Evolutionary conservation across 2,329 filamentous ascomycete genomes (phyloP).

Genomic region (Dissoconium aciculare): DNA sequence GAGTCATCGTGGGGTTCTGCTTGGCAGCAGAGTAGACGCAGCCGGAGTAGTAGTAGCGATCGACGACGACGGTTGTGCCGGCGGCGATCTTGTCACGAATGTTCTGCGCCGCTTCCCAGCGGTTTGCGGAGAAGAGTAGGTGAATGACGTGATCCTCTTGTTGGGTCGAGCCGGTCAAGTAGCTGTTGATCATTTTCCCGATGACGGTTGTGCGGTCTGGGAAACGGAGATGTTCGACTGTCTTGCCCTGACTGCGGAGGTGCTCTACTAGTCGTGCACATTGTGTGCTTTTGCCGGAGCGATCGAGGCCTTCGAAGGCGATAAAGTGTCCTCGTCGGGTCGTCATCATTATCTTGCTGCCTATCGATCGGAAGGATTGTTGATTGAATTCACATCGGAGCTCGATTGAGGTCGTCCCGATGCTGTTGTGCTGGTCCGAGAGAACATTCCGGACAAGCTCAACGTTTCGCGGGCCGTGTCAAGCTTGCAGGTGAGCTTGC

Average conservation of each 20-base stretch:
- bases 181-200: slow-evolving; percentile 72
- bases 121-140: slow-evolving; percentile 76
- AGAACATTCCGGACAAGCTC: background rate
- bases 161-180: slow-evolving; percentile 55
- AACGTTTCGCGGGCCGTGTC: too few species aligned
- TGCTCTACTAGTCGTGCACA: slow-evolving; percentile 50
- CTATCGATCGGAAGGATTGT: background rate
- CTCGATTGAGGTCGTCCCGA: background rate
- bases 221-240: slow-evolving; percentile 48
- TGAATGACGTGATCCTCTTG: slow-evolving; percentile 84
- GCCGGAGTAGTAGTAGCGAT: slow-evolving; percentile 91
- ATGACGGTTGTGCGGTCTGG: slow-evolving; percentile 72
- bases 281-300: slow-evolving; percentile 86
- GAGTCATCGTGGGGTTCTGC: slow-evolving; percentile 49
- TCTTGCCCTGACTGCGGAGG: slow-evolving; percentile 36
- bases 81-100: slow-evolving; percentile 36
- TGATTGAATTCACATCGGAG: background rate
- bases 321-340: slow-evolving; percentile 50
- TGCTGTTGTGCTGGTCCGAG: background rate
- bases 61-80: slow-evolving; percentile 67
- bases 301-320: slow-evolving; percentile 76
- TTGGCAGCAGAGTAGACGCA: slow-evolving; percentile 90
- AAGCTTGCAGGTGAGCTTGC: too few species aligned
- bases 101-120: slow-evolving; percentile 54
- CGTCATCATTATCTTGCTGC: slow-evolving; percentile 2